Conservation (phyloP, 2,329 filamentous ascomycete species). For the Sporothrix euskadiensis region DNA sequence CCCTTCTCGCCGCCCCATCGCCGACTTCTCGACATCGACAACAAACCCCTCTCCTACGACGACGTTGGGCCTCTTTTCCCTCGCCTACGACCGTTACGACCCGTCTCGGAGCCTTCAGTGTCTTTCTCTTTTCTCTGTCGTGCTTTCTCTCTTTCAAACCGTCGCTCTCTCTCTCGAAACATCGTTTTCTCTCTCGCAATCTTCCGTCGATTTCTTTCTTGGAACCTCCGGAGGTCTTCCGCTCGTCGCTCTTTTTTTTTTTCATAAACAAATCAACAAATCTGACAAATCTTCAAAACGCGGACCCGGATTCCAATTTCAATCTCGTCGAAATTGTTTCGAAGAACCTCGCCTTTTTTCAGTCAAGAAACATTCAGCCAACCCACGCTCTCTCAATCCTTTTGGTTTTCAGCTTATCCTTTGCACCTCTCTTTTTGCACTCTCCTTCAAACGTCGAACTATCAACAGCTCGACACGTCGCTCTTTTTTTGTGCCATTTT, state of each 20-base stretch:
- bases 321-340: conserved; percentile 17
- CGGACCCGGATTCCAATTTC: conserved; percentile 27
- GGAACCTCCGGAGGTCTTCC: conserved; percentile 37
- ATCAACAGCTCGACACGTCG: conserved; percentile 25
- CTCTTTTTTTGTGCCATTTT: conserved; percentile 22
- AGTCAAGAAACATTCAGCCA: conserved; percentile 24
- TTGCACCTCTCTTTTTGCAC: conserved; percentile 32
- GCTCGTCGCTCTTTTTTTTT: conserved; percentile 29
- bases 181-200: conserved; percentile 16
- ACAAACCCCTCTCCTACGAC: conserved; percentile 33
- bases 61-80: conserved; percentile 31
- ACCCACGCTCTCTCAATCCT: conserved; percentile 22
- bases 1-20: conserved; percentile 32
- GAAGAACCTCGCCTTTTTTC: not conserved
- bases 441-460: conserved; percentile 21
- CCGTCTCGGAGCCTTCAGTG: conserved; percentile 34
- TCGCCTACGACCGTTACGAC: conserved; percentile 36
- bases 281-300: conserved; percentile 12
- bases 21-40: conserved; percentile 37
- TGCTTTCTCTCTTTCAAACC: conserved; percentile 20
- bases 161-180: conserved; percentile 21
- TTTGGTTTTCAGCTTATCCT: conserved; percentile 26
- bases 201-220: conserved; percentile 22
- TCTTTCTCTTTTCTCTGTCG: conserved; percentile 28
- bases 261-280: conserved; percentile 14